Percentiles rank a stretch among this genome's conserved stretches.
Evolutionary conservation across 495 filamentous ascomycete genomes (phyloP).

Genomic region (Penicillium coprophilum): DNA sequence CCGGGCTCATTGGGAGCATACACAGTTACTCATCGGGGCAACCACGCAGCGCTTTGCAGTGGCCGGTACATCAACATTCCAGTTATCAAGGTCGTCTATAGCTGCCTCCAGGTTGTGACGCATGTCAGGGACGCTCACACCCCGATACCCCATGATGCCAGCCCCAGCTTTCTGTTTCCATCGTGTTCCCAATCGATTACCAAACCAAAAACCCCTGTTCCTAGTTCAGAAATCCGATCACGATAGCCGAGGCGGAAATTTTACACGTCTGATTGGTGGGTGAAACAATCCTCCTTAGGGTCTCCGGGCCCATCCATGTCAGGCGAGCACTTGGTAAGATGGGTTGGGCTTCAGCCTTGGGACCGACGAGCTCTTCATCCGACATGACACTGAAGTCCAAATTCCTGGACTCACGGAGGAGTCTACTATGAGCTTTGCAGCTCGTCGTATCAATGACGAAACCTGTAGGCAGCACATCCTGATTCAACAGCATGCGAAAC

Average conservation of each 20-base stretch:
- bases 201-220: background rate
- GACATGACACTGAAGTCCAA: background rate
- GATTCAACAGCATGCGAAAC: background rate
- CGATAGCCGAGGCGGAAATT: background rate
- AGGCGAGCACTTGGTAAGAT: background rate
- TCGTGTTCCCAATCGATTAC: background rate
- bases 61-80: background rate
- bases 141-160: background rate
- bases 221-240: background rate
- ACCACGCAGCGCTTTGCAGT: background rate
- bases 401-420: background rate
- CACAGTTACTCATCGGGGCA: background rate
- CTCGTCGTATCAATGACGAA: background rate
- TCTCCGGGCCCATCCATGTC: background rate
- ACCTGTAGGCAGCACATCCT: background rate
- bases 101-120: background rate
- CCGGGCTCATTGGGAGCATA: background rate
- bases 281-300: background rate
- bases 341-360: background rate
- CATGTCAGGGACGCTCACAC: background rate
- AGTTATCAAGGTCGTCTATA: background rate
- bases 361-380: background rate
- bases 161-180: background rate
- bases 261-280: background rate
- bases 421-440: background rate